Evolutionary conservation across 2,329 filamentous ascomycete species (phyloP), one percentile per base, ranked within the genome.

Genomic region (Xylaria sp.): DNA sequence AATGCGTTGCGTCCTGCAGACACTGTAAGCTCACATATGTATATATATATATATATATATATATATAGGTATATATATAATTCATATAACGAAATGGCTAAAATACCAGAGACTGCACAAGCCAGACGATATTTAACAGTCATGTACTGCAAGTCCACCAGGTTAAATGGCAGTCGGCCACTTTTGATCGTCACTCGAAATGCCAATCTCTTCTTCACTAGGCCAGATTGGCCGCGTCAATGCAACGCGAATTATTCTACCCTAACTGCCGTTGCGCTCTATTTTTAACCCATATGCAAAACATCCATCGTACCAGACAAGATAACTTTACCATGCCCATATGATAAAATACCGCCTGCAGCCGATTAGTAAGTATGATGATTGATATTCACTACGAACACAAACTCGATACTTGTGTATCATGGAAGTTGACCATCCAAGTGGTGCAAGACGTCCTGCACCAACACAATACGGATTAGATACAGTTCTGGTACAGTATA

Each of bases 241-340:
- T 61, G 62, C 62, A 61, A 45, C 57, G 30, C 36, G 23, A 45
- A 53, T 34, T 41, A 39, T 53, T 34, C 25, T 34, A 34, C 57
- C 58, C 61, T 61, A 65, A 50, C 43, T 45, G 25, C 66, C 61
- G 66, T 66, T 66, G 48, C 28, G 20, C 55, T 69, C 67, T 69
- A 69, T 69, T 69, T 69, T 66, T 69, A 69, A 66, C 46, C 46
- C 53, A 57, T 20, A 45, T 53, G 41, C 41, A 60, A 65, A 60
- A 57, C 56, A 57, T 25, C 25, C 55, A 60, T 9, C 41, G 28
- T 34, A n/a, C 41, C 20, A n/a, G 20, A 39, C 48, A 18, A 32
- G n/a, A 64, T 18, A 32, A 23, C 32, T 25, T 56, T 15, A 9
- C 30, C 23, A 20, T 67, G 41, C 32, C 30, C 41, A 46, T 25